Base-by-base conservation (phyloP, 495 filamentous ascomycete genomes). In the Aspergillus heteromorphus region DNA sequence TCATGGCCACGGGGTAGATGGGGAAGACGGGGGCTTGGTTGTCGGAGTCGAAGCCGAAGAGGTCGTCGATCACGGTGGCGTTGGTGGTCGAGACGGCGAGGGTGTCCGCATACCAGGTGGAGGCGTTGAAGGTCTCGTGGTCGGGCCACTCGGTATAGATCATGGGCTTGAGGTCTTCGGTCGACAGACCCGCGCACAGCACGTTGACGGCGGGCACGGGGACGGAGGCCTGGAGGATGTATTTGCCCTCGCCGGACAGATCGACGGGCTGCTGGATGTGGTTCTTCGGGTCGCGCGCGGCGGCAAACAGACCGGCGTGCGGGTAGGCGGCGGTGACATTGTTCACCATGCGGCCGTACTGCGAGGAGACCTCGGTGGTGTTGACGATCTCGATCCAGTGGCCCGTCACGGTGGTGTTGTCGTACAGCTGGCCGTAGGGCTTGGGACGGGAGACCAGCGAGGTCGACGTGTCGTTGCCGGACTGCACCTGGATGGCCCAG, bases 241-340 rank as follows among this genome's bases (percentile, higher is more conserved):
- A 92, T 48, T 82, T 77, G 13, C 87, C 87, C 20, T 87, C 74
- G 0, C 86, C 85, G 8, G 74, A 64, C 21, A 85, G 69, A 27
- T 86, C 83, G 17, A 75, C 67, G 0, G 88, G 87, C 57, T 90
- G 86, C 38, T 83, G 62, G 43, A 92, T 87, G 2, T 66, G 59
- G 62, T 91, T 92, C 21, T 55, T 66, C 0, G 69, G 58, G 57
- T 88, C 73, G 20, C 71, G 73, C 0, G 83, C 81, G 2, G 87
- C 87, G 18, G 66, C 65, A 21, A 84, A 79, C 4, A 92, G 70
- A 1, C 85, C 84, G 2, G 81, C 74, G 53, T 91, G 87, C 0
- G 87, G 87, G 75, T 90, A 83, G 2, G 85, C 83, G 57, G 89
- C 77, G 0, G 84, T 88, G 38, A 90, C 79, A 59, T 90, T 91